Evolutionary conservation across 306 rosid genomes (phyloP).

Genomic region (Cicer cuneatum): DNA sequence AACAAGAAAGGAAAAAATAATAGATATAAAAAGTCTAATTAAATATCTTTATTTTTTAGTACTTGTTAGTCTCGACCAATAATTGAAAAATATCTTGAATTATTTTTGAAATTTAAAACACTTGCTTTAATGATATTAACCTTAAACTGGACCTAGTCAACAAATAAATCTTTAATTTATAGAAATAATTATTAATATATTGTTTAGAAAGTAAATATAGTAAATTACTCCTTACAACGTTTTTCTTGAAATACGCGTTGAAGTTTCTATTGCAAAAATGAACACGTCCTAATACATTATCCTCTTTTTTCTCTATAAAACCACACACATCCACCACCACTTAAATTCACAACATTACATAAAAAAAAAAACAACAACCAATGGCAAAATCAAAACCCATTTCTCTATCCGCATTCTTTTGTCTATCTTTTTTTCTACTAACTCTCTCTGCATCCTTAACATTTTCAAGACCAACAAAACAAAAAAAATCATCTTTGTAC

Average conservation of each 20-base stretch:
- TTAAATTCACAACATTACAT: not conserved
- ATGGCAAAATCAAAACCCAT: conserved; percentile 40
- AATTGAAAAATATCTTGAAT: too few species aligned
- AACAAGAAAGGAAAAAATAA: too few species aligned
- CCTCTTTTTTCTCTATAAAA: not conserved
- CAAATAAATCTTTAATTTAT: too few species aligned
- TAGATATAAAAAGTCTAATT: too few species aligned
- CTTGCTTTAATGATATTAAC: too few species aligned
- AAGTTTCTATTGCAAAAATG: not conserved
- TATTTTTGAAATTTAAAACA: too few species aligned
- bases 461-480: not conserved
- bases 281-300: not conserved
- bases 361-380: too few species aligned
- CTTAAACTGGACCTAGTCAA: too few species aligned
- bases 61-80: too few species aligned
- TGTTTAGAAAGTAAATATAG: too few species aligned
- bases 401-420: not conserved
- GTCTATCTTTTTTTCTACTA: not conserved
- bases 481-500: not conserved
- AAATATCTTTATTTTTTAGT: too few species aligned
- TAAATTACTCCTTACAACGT: not conserved
- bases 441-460: not conserved
- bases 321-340: not conserved
- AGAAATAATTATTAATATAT: too few species aligned
- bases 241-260: not conserved